A percentile compares a stretch with the other conserved stretches of the same genome.
These are phyloP conservation scores for Heliocybe sulcata DNA, from an alignment of 1,284 basidiomycete genomes.

Conservation along the genomic window DNA sequence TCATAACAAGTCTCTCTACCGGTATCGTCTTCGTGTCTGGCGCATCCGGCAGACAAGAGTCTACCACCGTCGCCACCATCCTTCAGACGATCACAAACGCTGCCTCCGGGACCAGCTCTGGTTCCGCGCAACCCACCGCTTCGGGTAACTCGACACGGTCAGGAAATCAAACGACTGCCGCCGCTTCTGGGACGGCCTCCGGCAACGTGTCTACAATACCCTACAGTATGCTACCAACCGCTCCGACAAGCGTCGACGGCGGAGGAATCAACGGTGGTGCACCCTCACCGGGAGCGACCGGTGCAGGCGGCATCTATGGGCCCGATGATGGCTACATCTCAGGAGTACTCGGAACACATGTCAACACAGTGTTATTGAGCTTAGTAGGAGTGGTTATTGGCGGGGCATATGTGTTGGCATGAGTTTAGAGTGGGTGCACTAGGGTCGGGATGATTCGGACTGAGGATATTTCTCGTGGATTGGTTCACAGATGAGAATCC, in stretches of 20 bases:
- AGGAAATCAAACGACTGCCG: background rate
- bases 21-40: background rate
- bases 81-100: background rate
- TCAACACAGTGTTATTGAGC: slow-evolving; percentile 30
- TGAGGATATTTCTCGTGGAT: background rate
- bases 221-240: slow-evolving; percentile 41
- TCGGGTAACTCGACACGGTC: slow-evolving; percentile 4
- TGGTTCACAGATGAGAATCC: background rate
- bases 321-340: slow-evolving; percentile 39
- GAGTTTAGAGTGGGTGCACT: too few relatives aligned
- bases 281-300: slow-evolving; percentile 36
- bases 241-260: slow-evolving; percentile 41
- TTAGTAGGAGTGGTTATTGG: slow-evolving; percentile 37
- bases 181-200: background rate
- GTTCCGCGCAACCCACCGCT: slow-evolving; percentile 13
- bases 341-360: slow-evolving; percentile 4
- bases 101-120: background rate
- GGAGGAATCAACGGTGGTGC: slow-evolving; percentile 44
- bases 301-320: slow-evolving; percentile 37
- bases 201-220: background rate
- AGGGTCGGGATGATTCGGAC: slow-evolving; percentile 2
- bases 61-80: background rate
- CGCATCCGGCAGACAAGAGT: background rate
- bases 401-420: slow-evolving; percentile 39
- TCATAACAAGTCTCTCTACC: background rate